Conservation (phyloP, 106 monocot species). For the Allium fistulosum region DNA sequence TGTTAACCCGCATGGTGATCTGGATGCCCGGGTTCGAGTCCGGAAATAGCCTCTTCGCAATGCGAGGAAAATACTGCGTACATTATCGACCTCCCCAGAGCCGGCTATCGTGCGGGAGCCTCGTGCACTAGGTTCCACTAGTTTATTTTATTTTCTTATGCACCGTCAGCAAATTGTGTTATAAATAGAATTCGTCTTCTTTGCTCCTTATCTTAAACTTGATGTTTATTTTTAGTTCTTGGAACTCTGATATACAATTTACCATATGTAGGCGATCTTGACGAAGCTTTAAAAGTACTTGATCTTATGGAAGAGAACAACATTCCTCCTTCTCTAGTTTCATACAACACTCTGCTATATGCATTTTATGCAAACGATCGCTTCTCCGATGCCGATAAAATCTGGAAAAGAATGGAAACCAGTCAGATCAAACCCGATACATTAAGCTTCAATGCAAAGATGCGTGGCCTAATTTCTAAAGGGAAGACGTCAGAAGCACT, state of each 20-base stretch:
- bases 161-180: too few species aligned
- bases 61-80: too few species aligned
- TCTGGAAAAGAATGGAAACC: slow-evolving; percentile 46
- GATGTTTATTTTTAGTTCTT: too few species aligned
- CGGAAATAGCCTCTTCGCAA: too few species aligned
- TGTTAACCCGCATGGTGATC: too few species aligned
- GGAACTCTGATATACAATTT: not conserved
- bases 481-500: slow-evolving; percentile 34
- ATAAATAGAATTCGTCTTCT: too few species aligned
- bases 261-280: slow-evolving; percentile 21
- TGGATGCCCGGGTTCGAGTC: too few species aligned
- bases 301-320: slow-evolving; percentile 34
- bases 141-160: too few species aligned
- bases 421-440: slow-evolving; percentile 29
- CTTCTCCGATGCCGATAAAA: slow-evolving; percentile 27
- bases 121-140: too few species aligned
- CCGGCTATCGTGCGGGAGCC: too few species aligned
- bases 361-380: slow-evolving; percentile 27
- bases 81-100: too few species aligned
- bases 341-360: slow-evolving; percentile 51
- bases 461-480: slow-evolving; percentile 30
- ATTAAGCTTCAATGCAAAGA: slow-evolving; percentile 54
- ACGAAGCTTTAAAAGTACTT: slow-evolving; percentile 28
- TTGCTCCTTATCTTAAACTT: too few species aligned
- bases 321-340: slow-evolving; percentile 18